Percentiles rank a stretch among this genome's conserved stretches.
Evolutionary conservation across 805 yeast genomes (phyloP).

Genomic region (Starmerella powellii): DNA sequence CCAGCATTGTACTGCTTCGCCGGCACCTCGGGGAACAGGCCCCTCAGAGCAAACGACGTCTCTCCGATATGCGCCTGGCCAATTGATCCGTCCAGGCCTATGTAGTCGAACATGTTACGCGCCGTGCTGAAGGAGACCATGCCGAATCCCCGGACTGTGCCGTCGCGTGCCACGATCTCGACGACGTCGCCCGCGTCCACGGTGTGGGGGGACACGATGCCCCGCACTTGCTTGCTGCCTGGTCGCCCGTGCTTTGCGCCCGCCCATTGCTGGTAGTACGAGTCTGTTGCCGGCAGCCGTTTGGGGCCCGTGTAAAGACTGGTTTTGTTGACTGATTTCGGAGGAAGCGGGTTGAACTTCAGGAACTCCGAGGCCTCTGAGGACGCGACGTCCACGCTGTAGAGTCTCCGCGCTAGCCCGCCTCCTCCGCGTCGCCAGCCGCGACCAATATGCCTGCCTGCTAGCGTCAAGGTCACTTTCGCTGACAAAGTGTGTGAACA

Average conservation of each 20-base stretch:
- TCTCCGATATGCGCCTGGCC: constrained; percentile 2
- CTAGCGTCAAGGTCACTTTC: too few species aligned
- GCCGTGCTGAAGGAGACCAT: constrained; percentile 18
- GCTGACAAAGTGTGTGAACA: background rate
- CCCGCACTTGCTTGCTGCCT: background rate
- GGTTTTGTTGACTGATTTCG: constrained; percentile 6
- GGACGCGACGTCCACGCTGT: background rate
- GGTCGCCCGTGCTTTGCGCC: too few species aligned
- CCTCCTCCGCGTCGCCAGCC: too few species aligned
- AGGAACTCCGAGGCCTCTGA: constrained; percentile 9
- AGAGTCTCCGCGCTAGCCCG: too few species aligned
- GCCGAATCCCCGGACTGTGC: constrained; percentile 14
- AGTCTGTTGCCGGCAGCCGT: constrained; percentile 18
- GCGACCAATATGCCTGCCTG: too few species aligned
- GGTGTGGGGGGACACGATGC: constrained; percentile 7
- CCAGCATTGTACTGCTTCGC: background rate
- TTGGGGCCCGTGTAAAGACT: constrained; percentile 14
- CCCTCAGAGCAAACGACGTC: constrained; percentile 14
- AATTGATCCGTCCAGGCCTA: constrained; percentile 5
- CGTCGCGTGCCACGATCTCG: constrained; percentile 12
- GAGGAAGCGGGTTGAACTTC: constrained; percentile 17
- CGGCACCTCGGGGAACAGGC: constrained; percentile 5
- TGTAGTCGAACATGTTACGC: constrained; percentile 15
- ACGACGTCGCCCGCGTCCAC: constrained; percentile 21
- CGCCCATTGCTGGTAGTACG: constrained; percentile 9